phyloP scores from a whole-genome alignment of 1,284 basidiomycete genomes.

The Cerioporus squamosus region DNA sequence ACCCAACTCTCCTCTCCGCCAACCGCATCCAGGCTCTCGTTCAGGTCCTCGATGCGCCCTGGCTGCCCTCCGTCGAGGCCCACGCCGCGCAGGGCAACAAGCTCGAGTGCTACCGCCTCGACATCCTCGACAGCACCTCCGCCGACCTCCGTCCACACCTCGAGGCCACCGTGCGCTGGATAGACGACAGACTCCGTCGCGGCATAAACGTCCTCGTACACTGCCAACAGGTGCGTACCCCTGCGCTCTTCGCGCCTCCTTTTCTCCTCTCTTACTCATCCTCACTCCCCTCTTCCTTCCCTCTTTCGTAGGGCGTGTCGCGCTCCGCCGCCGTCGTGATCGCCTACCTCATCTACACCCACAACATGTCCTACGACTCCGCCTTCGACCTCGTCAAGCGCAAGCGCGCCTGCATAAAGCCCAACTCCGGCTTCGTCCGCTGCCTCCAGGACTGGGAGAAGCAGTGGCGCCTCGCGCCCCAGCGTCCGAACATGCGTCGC shows the following conservation, averaged over 20 bases:
- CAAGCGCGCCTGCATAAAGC: slow-evolving; percentile 70
- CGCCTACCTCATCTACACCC: slow-evolving; percentile 67
- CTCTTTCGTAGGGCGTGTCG: slow-evolving; percentile 77
- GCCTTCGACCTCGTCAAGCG: slow-evolving; percentile 60
- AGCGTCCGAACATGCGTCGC: slow-evolving; percentile 23
- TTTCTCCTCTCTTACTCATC: slow-evolving; percentile 17
- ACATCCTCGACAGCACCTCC: slow-evolving; percentile 59
- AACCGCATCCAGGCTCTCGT: slow-evolving; percentile 63
- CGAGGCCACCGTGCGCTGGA: slow-evolving; percentile 59
- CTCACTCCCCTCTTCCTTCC: slow-evolving; percentile 2
- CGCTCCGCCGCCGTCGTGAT: slow-evolving; percentile 69
- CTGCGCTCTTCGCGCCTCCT: background rate
- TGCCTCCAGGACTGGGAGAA: slow-evolving; percentile 34
- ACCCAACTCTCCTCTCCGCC: slow-evolving; percentile 37
- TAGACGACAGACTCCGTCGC: slow-evolving; percentile 49
- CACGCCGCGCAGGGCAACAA: slow-evolving; percentile 51
- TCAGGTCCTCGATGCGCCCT: slow-evolving; percentile 72
- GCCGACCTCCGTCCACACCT: slow-evolving; percentile 60
- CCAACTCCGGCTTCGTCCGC: slow-evolving; percentile 60
- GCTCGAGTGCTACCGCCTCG: slow-evolving; percentile 61
- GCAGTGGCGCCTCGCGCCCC: slow-evolving; percentile 23
- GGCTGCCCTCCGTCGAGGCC: slow-evolving; percentile 60
- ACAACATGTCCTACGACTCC: slow-evolving; percentile 68
- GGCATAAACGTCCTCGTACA: slow-evolving; percentile 67
- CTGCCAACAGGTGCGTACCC: slow-evolving; percentile 61